A percentile compares a stretch with the other conserved stretches of the same genome.
Conservation (phyloP, 2,329 filamentous ascomycete genomes). For the Bisporella sp. region DNA sequence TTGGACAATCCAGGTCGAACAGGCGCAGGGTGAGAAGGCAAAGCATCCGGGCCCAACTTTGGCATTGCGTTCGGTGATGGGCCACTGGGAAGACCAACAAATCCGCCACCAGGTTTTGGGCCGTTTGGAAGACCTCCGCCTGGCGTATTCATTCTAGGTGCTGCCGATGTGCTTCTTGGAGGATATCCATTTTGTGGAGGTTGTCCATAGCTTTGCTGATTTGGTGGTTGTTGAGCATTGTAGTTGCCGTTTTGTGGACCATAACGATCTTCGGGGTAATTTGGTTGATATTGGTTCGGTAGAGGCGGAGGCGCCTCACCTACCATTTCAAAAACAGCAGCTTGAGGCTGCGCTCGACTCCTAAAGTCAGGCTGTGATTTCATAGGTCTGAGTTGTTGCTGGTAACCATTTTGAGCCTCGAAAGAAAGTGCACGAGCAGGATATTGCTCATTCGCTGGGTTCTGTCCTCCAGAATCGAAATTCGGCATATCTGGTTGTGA, state of each 20-base stretch:
- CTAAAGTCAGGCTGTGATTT: constrained; percentile 63
- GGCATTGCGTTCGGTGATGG: constrained; percentile 5
- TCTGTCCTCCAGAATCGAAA: constrained; percentile 17
- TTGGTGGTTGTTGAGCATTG: constrained; percentile 10
- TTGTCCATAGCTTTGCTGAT: constrained; percentile 10
- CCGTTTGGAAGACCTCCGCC: constrained; percentile 8
- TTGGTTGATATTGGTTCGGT: constrained; percentile 33
- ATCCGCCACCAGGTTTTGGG: constrained; percentile 9
- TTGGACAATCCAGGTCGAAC: constrained; percentile 54
- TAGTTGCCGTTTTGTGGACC: constrained; percentile 13
- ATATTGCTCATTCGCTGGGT: not conserved
- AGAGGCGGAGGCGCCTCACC: constrained; percentile 47
- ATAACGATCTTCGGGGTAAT: constrained; percentile 20
- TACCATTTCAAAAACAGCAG: constrained; percentile 69
- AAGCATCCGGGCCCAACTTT: constrained; percentile 24
- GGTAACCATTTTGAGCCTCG: constrained; percentile 11
- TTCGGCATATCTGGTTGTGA: constrained; percentile 25
- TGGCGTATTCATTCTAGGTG: constrained; percentile 8
- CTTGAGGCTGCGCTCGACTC: constrained; percentile 42
- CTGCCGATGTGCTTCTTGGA: constrained; percentile 22
- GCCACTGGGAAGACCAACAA: constrained; percentile 12
- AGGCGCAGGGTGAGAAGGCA: constrained; percentile 55
- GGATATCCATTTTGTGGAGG: constrained; percentile 16
- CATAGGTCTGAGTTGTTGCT: constrained; percentile 45
- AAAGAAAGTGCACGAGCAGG: constrained; percentile 7